These are phyloP conservation scores for Collybiopsis luxurians DNA, from an alignment of 768 basidiomycete species.

Conservation along the genomic window DNA sequence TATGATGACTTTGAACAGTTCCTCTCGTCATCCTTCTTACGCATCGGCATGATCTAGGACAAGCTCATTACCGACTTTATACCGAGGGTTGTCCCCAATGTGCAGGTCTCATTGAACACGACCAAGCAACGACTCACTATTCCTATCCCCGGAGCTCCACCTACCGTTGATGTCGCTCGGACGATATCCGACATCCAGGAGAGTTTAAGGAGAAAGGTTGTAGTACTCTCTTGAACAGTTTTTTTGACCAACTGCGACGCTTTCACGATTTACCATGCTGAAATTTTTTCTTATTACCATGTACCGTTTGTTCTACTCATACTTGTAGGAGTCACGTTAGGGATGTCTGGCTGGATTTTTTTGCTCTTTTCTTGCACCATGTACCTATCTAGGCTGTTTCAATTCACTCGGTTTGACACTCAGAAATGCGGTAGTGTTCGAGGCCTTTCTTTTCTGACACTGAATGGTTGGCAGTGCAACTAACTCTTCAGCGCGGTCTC, in stretches of 20 bases:
- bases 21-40: background rate
- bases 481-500: no score
- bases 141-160: slow-evolving; percentile 63
- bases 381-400: no score
- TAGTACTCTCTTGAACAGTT: slow-evolving; percentile 16
- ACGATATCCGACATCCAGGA: slow-evolving; percentile 77
- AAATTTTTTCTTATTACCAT: background rate
- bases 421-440: no score
- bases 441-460: no score
- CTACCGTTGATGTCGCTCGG: slow-evolving; percentile 64
- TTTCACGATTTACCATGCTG: background rate
- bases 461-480: no score
- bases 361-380: no score
- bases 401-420: no score
- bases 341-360: no score
- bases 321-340: no score
- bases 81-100: slow-evolving; percentile 76
- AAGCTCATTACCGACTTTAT: slow-evolving; percentile 81
- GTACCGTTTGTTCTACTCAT: no score
- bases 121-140: slow-evolving; percentile 80
- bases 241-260: background rate
- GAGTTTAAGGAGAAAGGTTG: slow-evolving; percentile 50
- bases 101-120: slow-evolving; percentile 71
- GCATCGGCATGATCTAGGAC: slow-evolving; percentile 43
- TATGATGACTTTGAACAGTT: slow-evolving; percentile 27